Evolutionary conservation across 164 flowering plant genomes (phyloP), one percentile per base, ranked within the genome.

Genomic region (Cinnamomum micranthum): DNA sequence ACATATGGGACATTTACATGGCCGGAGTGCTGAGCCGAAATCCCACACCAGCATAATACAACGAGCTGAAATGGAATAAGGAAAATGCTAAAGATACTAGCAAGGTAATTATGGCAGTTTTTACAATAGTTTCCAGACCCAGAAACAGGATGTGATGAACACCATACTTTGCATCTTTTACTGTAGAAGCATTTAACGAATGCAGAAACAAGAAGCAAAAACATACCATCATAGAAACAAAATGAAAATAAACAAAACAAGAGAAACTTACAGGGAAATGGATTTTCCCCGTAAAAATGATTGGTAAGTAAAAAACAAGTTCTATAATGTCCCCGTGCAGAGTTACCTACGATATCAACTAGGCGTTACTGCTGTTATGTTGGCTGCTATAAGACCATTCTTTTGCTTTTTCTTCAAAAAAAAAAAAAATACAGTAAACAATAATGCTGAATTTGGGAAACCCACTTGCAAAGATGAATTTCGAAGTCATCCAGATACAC

Each of bases 1-100:
- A 75, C 99, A 95, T 20, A 95, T 74, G 19, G 97, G 99, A 77
- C 99, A 95, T 79, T 84, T 93, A 73, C 99, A 93, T 24, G 99
- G 89, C 76, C 80, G 90, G 51, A 93, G 82, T 11, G 89, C 85
- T 28, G 95, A 82, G 69, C 89, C 88, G 77, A 89, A 90, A 75
- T 88, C 77, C 97, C 97, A 95, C 58, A 93, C 93, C 60, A 83
- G 89, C 82, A 95, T 77, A 66, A 93, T 92, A 75, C 99, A 95
- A 67, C 81, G 79, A 20, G 91, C 98, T 94, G 79, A 65, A 50
- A 68, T 25, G 22, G 25, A 19, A 65, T 5, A 70, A 80, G 23
- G 19, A 52, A 35, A 51, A 59, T 6, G n/a, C 13, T 55, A 55
- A 14, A 55, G n/a, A 55, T 55, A 15, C 2, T 55, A 14, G n/a